Conservation (phyloP, 2,329 filamentous ascomycete species). For the Pseudopithomyces maydicus region DNA sequence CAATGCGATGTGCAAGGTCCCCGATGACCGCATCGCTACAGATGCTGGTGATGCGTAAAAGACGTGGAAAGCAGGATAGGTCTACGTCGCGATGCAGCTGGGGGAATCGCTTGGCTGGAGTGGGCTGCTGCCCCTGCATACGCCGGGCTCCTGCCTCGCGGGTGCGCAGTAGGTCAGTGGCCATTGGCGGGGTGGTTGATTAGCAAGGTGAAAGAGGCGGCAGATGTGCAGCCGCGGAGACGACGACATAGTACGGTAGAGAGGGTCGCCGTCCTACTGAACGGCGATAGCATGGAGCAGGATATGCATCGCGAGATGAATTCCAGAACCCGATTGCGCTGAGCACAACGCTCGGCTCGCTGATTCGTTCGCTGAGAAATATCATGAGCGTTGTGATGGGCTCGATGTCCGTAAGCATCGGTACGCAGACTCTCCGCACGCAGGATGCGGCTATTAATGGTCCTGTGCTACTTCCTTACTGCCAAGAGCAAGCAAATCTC, state of each 20-base stretch:
- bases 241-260: not conserved
- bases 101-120: constrained; percentile 8
- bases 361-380: constrained; percentile 31
- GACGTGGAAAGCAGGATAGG: not conserved
- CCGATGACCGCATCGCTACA: constrained; percentile 8
- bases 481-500: constrained; percentile 39
- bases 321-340: constrained; percentile 15
- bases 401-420: constrained; percentile 34
- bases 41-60: not conserved
- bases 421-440: constrained; percentile 36
- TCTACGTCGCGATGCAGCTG: constrained; percentile 10
- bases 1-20: constrained; percentile 2
- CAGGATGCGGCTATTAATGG: constrained; percentile 27
- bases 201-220: constrained; percentile 20
- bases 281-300: constrained; percentile 5
- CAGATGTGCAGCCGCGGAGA: constrained; percentile 23
- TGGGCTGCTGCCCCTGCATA: constrained; percentile 20
- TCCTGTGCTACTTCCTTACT: constrained; percentile 21
- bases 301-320: constrained; percentile 11
- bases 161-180: constrained; percentile 9
- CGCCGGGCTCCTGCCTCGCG: constrained; percentile 17
- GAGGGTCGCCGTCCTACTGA: not conserved
- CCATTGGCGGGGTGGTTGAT: constrained; percentile 24
- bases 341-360: constrained; percentile 10
- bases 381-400: constrained; percentile 19